Base-by-base conservation (phyloP, 495 filamentous ascomycete genomes). In the Thozetella sp. region DNA sequence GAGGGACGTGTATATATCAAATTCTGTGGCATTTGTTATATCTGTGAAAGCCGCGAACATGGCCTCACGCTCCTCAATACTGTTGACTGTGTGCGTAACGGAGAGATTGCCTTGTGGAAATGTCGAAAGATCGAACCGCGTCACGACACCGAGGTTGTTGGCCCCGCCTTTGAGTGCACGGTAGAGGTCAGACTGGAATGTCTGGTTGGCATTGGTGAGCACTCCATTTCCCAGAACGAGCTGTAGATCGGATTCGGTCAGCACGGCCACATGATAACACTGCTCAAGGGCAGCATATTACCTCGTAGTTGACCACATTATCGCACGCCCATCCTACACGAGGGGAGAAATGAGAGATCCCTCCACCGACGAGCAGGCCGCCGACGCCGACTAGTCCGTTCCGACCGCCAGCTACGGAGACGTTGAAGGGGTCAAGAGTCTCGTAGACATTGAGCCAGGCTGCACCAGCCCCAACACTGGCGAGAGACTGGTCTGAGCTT, bases 221-320 rank as follows among this genome's bases (percentile, higher is more conserved):
- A 64, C 75, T 10, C 81, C 82, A 59, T 87, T 79, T 10, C 82
- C 82, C 10, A 90, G 77, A 3, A 89, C 86, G 9, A 89, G 80
- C 61, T 51, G 63, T 57, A 62, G 70, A 81, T n/a, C n/a, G n/a
- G n/a, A n/a, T n/a, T n/a, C n/a, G n/a, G 24, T 68, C 27, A 55
- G 25, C 17, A 57, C 30, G 19, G 3, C 46, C 15, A 78, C 63
- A 43, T 80, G 61, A 0, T 65, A 64, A 3, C 74, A n/a, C n/a
- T n/a, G n/a, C 76, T 58, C 78, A 63, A 50, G 77, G 50, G 19
- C 64, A 43, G n/a, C 3, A 43, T 71, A 61, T 11, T n/a, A 62
- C 71, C 63, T 85, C 70, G 58, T 76, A 85, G 24, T 70, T 74
- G 11, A 68, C 55, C 0, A 83, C 80, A 12, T 74, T 78, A 64